These are phyloP conservation scores for Neobulgaria alba DNA, from an alignment of 2,329 filamentous ascomycete genomes.

Conservation along the genomic window DNA sequence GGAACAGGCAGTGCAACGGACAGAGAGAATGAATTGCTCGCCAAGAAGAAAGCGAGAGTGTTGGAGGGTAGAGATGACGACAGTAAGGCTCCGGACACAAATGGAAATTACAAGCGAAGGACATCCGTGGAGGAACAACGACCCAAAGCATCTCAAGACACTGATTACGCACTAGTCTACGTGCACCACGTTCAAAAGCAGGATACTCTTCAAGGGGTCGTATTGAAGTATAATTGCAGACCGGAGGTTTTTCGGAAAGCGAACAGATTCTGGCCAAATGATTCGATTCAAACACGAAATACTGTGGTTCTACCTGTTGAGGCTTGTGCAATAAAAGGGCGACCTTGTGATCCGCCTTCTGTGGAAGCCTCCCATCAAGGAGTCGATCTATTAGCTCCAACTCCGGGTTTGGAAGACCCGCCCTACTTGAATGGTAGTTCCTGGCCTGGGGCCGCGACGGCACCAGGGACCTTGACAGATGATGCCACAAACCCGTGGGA, in stretches of 20 bases:
- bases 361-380: conserved; percentile 29
- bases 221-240: conserved; percentile 82
- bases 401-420: conserved; percentile 33
- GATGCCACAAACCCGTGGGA: conserved; percentile 65
- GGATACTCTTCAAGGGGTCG: conserved; percentile 86
- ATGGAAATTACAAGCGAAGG: conserved; percentile 23
- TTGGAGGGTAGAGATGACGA: conserved; percentile 54
- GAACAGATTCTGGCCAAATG: conserved; percentile 91
- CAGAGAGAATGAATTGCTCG: conserved; percentile 45
- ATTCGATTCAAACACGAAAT: conserved; percentile 78
- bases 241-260: conserved; percentile 75
- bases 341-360: conserved; percentile 49
- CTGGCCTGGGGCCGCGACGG: conserved; percentile 25
- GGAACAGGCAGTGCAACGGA: conserved; percentile 45
- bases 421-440: conserved; percentile 17
- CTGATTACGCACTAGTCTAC: conserved; percentile 77
- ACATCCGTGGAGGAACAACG: conserved; percentile 24
- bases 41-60: conserved; percentile 49
- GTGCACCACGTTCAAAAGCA: conserved; percentile 74
- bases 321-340: conserved; percentile 75
- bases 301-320: conserved; percentile 81
- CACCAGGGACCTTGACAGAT: conserved; percentile 22
- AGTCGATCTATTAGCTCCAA: conserved; percentile 44
- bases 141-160: conserved; percentile 33
- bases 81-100: conserved; percentile 46